Percentiles rank a stretch among this genome's conserved stretches.
These are phyloP conservation scores for Phytophthora citrophthora DNA, from an alignment of 352 stramenopile genomes.

Conservation along the genomic window DNA sequence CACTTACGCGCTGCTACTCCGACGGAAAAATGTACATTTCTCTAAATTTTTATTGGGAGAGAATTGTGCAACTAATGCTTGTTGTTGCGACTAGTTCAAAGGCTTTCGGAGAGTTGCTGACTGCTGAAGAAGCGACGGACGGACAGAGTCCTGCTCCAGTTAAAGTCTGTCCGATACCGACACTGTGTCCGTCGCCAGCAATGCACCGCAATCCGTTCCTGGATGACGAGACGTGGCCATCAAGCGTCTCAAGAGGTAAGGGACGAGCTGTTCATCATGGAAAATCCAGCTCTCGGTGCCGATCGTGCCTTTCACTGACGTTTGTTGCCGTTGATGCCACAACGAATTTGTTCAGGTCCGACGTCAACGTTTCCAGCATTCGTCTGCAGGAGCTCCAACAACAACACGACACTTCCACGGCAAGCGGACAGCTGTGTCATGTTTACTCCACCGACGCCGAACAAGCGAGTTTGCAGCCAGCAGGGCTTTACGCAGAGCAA, in stretches of 20 bases:
- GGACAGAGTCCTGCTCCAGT: slow-evolving; percentile 7
- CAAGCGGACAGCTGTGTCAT: slow-evolving; percentile 24
- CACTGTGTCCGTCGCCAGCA: slow-evolving; percentile 27
- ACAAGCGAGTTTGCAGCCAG: slow-evolving; percentile 48
- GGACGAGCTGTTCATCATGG: slow-evolving; percentile 6
- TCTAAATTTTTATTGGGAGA: not conserved
- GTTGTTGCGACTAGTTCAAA: slow-evolving; percentile 30
- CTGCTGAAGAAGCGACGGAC: slow-evolving; percentile 31
- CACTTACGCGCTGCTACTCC: slow-evolving; percentile 68
- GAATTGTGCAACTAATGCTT: slow-evolving; percentile 12
- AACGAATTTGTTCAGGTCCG: slow-evolving; percentile 24
- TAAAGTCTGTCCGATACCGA: slow-evolving; percentile 33
- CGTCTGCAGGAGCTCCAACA: slow-evolving; percentile 30
- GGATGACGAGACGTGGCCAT: slow-evolving; percentile 25
- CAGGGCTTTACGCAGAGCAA: slow-evolving; percentile 41
- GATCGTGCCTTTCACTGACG: slow-evolving; percentile 21
- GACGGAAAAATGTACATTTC: slow-evolving; percentile 75
- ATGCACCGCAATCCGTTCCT: slow-evolving; percentile 35
- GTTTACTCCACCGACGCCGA: slow-evolving; percentile 43
- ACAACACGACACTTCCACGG: slow-evolving; percentile 23
- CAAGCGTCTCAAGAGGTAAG: slow-evolving; percentile 33
- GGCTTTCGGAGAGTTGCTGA: slow-evolving; percentile 43
- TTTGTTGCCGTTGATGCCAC: slow-evolving; percentile 24
- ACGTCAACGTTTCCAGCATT: slow-evolving; percentile 31
- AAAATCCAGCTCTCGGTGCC: slow-evolving; percentile 26